phyloP scores from a whole-genome alignment of 192 early-diverging fungal genomes.

The Backusella westeae region DNA sequence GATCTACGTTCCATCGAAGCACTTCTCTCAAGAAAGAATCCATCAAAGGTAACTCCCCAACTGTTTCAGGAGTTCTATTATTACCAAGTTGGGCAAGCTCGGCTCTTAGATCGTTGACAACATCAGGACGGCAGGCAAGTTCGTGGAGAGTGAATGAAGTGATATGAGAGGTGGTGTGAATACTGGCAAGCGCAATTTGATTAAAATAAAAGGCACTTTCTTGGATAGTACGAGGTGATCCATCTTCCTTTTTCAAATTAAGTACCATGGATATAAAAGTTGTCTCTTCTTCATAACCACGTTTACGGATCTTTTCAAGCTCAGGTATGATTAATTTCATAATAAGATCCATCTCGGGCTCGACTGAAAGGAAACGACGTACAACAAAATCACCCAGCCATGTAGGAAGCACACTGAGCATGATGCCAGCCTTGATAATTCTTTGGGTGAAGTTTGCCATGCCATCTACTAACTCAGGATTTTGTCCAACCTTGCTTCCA shows the following conservation, averaged over 20 bases:
- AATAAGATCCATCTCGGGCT: conserved; percentile 17
- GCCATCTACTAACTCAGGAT: conserved; percentile 2
- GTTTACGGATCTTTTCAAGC: neutral
- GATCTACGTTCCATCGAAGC: conserved; percentile 11
- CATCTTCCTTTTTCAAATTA: conserved; percentile 12
- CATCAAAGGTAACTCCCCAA: conserved; percentile 9
- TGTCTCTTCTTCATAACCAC: neutral
- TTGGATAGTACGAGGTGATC: neutral
- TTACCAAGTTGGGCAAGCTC: neutral
- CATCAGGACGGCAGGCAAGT: conserved; percentile 20
- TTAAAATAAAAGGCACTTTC: conserved; percentile 23
- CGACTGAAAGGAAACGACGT: conserved; percentile 6
- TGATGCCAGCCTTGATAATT: conserved; percentile 14
- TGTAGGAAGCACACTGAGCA: conserved; percentile 3
- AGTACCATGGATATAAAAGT: conserved; percentile 15
- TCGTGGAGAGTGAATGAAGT: conserved; percentile 13
- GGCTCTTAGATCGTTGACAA: conserved; percentile 2
- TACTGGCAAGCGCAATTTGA: conserved; percentile 23
- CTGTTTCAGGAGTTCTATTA: neutral
- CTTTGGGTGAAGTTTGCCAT: conserved; percentile 25
- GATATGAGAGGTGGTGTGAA: conserved; percentile 26
- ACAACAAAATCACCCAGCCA: conserved; percentile 13
- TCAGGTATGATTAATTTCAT: conserved; percentile 21
- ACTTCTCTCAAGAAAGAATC: conserved; percentile 26
- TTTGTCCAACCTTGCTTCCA: conserved; percentile 12